Conservation (phyloP, 148 eudicot genomes). For the Pouteria glomerata region DNA sequence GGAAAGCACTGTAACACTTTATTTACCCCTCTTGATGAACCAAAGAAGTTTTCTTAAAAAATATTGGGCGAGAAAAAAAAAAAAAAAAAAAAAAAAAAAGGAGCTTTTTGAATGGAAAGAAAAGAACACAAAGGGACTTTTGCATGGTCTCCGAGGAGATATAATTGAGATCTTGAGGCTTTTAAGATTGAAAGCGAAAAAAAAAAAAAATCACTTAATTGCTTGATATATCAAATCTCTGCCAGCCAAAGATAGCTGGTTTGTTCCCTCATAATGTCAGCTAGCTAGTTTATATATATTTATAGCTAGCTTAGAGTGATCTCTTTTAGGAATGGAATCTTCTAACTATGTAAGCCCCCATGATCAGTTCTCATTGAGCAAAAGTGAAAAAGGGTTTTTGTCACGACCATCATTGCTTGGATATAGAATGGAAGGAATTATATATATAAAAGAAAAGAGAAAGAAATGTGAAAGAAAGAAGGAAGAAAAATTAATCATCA, state of each 20-base stretch:
- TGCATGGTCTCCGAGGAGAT: constrained; percentile 47
- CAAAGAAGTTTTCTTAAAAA: constrained; percentile 8
- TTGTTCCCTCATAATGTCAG: constrained; percentile 13
- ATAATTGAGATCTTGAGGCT: constrained; percentile 34
- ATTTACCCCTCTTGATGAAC: neutral
- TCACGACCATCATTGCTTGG: constrained; percentile 11
- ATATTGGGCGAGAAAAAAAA: neutral
- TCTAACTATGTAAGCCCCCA: constrained; percentile 13
- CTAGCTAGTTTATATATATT: constrained; percentile 17
- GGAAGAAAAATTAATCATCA: neutral
- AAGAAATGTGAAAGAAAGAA: neutral
- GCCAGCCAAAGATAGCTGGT: constrained; percentile 28
- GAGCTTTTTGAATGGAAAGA: constrained; percentile 25
- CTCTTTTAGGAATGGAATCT: constrained; percentile 40
- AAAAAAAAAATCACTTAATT: too few relatives aligned
- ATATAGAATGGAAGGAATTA: neutral
- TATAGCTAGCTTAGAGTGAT: constrained; percentile 20
- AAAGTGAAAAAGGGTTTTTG: constrained; percentile 8
- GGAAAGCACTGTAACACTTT: constrained; percentile 4
- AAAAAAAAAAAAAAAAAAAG: constrained; percentile 8
- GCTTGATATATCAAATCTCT: constrained; percentile 22
- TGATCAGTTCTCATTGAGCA: constrained; percentile 17
- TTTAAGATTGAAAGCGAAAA: constrained; percentile 20
- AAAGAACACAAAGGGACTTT: constrained; percentile 8
- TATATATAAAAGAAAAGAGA: neutral